Conservation (phyloP, 345 rosid species). For the Boechera retrofracta region DNA sequence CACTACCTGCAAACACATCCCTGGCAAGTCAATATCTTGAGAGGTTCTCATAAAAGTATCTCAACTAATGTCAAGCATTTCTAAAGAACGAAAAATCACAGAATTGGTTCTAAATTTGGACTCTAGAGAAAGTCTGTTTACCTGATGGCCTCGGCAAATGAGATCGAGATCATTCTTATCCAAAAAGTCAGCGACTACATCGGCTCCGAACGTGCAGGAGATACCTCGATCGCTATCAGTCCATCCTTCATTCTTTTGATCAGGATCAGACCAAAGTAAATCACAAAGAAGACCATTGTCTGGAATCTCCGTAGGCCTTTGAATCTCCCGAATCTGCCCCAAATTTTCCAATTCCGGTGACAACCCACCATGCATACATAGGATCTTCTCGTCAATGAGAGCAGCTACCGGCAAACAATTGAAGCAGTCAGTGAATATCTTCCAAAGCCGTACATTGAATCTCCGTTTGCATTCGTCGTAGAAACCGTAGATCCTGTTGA, state of each 20-base stretch:
- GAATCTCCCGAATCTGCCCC: constrained; percentile 77
- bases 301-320: constrained; percentile 91
- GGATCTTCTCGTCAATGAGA: constrained; percentile 82
- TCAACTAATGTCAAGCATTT: neutral
- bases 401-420: constrained; percentile 95
- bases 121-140: constrained; percentile 32
- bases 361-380: constrained; percentile 98
- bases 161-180: constrained; percentile 93
- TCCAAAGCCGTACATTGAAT: constrained; percentile 96
- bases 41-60: neutral
- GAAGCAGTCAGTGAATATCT: constrained; percentile 91
- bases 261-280: constrained; percentile 98
- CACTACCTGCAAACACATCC: constrained; percentile 69
- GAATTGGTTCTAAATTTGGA: neutral
- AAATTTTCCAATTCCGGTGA: constrained; percentile 78
- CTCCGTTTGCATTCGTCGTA: constrained; percentile 98
- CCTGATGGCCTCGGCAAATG: constrained; percentile 99
- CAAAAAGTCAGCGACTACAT: constrained; percentile 80
- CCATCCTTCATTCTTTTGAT: constrained; percentile 74
- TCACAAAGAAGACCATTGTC: constrained; percentile 94
- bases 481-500: constrained; percentile 93
- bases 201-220: constrained; percentile 92
- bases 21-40: constrained; percentile 3
- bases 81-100: neutral
- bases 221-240: constrained; percentile 88